These are phyloP conservation scores for Trichoderma gracile DNA, from an alignment of 2,329 filamentous ascomycete species.

Conservation along the genomic window DNA sequence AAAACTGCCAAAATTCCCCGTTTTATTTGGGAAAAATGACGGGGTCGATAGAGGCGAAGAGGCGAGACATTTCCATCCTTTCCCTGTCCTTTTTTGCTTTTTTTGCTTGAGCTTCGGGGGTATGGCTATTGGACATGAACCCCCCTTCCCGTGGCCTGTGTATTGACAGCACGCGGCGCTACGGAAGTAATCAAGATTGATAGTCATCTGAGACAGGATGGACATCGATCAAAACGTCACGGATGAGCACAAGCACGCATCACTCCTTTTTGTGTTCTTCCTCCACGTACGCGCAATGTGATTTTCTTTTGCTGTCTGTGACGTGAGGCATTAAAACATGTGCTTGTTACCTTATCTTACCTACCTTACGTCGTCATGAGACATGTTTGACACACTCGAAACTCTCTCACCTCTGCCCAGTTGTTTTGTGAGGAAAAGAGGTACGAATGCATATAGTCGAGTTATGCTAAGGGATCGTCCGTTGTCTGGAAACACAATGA, in stretches of 20 bases:
- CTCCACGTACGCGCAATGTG: not conserved
- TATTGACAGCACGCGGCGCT: too few relatives aligned
- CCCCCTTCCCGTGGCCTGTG: too few relatives aligned
- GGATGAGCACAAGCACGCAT: not conserved
- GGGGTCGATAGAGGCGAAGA: too few relatives aligned
- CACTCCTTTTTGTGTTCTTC: not conserved
- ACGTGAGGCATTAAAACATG: conserved; percentile 14
- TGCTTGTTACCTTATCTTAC: not conserved
- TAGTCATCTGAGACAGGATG: conserved; percentile 6
- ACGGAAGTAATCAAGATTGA: too few relatives aligned
- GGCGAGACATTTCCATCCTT: too few relatives aligned
- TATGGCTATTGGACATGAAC: too few relatives aligned
- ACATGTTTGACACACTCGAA: not conserved
- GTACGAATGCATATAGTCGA: too few relatives aligned
- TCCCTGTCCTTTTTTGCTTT: too few relatives aligned
- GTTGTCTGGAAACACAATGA: conserved; percentile 9
- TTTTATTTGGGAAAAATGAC: too few relatives aligned
- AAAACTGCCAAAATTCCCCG: not conserved
- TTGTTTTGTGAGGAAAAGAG: too few relatives aligned
- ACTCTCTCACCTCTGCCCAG: not conserved
- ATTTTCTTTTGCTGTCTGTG: not conserved
- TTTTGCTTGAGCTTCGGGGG: too few relatives aligned
- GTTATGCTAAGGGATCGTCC: not conserved
- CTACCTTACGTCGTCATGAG: not conserved
- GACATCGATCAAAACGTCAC: not conserved